Evolutionary conservation across 768 basidiomycete genomes (phyloP), one percentile per base, ranked within the genome.

Genomic region (Sutorius australiensis): DNA sequence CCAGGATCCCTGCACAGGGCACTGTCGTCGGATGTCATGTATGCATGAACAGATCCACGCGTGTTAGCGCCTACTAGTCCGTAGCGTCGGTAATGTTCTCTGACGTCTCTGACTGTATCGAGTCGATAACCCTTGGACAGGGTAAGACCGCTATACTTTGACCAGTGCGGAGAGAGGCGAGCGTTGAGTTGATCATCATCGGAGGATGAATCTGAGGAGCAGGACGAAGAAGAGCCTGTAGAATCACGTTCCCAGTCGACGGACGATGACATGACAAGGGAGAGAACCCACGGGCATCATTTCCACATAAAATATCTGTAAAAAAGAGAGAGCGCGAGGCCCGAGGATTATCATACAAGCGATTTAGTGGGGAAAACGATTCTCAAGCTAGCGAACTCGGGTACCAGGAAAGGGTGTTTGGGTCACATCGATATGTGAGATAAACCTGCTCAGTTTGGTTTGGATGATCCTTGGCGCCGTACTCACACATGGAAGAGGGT

Each of bases 1-100:
- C 88, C 86, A 31, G 81, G 76, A 61, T 90, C 88, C 46, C 78
- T 83, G 67, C 85, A 89, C 8, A 90, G 73, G 5, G 78, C 80
- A 57, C 78, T 75, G 46, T 88, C 82, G 60, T 79, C 77, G 47
- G 60, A 57, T n/a, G 61, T 62, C 19, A 64, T 59, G 45, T 67
- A 70, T 13, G 66, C 65, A 11, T 64, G 71, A 34, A 63, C 48
- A 53, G 76, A 74, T 14, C 70, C 74, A 39, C 53, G n/a, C 31
- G 56, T 56, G 48, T 66, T 64, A 58, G 32, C 21, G 52, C 19
- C 49, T 39, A 27, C 42, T 24, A 24, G 24, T n/a, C 62, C 69
- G 37, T 67, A 67, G 17, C 54, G 63, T 39, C 67, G 73, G 61
- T 87, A 88, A 58, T 77, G 79, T 16, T 76, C 74, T 65, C 78